These are phyloP conservation scores for Kuraishia cidri DNA, from an alignment of 805 yeast genomes.

Conservation along the genomic window DNA sequence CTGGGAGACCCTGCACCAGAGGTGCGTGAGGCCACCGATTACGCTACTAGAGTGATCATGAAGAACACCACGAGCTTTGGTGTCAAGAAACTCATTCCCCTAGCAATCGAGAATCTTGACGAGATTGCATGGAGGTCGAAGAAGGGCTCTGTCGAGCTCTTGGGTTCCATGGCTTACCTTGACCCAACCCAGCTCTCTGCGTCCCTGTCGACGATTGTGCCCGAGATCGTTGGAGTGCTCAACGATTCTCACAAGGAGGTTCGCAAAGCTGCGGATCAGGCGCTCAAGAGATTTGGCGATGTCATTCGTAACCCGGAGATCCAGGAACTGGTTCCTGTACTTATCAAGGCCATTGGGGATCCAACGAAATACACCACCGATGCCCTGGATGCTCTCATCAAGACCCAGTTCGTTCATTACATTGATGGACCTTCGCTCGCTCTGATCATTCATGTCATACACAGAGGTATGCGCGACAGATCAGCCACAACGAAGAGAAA, in stretches of 20 bases:
- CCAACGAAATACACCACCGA: constrained; percentile 86
- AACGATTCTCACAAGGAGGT: constrained; percentile 97
- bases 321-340: constrained; percentile 78
- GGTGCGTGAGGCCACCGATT: constrained; percentile 84
- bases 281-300: constrained; percentile 89
- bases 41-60: constrained; percentile 86
- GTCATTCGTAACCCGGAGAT: constrained; percentile 97
- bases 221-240: constrained; percentile 91
- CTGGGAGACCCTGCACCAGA: constrained; percentile 81
- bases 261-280: constrained; percentile 85
- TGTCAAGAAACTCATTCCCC: constrained; percentile 82
- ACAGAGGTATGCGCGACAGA: constrained; percentile 91
- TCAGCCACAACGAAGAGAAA: constrained; percentile 89
- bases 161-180: constrained; percentile 96
- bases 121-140: constrained; percentile 94
- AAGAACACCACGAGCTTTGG: constrained; percentile 87
- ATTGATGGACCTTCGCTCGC: constrained; percentile 98
- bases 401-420: constrained; percentile 93
- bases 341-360: constrained; percentile 90
- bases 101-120: constrained; percentile 78
- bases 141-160: constrained; percentile 90
- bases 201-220: constrained; percentile 83
- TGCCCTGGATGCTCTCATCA: constrained; percentile 78
- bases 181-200: constrained; percentile 92
- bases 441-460: constrained; percentile 85